Evolutionary conservation across 2,329 filamentous ascomycete species (phyloP).

Genomic region (Bipolaris gigantea): DNA sequence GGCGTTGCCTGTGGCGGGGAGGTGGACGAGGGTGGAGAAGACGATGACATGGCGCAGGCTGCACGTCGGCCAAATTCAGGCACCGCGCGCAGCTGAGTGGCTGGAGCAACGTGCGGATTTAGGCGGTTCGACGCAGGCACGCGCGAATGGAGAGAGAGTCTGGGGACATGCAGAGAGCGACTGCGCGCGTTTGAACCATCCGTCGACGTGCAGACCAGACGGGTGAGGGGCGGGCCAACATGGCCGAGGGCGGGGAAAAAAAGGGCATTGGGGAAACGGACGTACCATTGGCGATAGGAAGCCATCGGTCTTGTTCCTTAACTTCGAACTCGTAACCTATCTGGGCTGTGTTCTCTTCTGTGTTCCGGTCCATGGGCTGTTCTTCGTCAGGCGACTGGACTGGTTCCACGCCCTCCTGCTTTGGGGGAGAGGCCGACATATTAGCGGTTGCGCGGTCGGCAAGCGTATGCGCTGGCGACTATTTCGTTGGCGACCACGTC

Average conservation of each 20-base stretch:
- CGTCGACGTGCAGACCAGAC: conserved; percentile 44
- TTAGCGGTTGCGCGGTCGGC: conserved; percentile 41
- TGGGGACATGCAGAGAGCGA: conserved; percentile 48
- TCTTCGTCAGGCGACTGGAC: conserved; percentile 92
- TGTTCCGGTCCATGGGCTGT: conserved; percentile 85
- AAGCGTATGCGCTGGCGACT: conserved; percentile 54
- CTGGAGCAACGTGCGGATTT: conserved; percentile 27
- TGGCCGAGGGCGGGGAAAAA: conserved; percentile 38
- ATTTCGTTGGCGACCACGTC: conserved; percentile 46
- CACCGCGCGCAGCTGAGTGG: conserved; percentile 28
- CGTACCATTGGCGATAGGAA: conserved; percentile 99
- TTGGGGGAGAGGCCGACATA: conserved; percentile 91
- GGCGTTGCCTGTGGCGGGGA: conserved; percentile 37
- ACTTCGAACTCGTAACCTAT: conserved; percentile 94
- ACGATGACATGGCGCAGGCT: conserved; percentile 49
- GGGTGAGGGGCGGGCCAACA: conserved; percentile 36
- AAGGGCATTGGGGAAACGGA: conserved; percentile 48
- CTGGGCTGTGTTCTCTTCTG: conserved; percentile 73
- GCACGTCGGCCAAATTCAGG: conserved; percentile 46
- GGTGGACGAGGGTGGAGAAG: conserved; percentile 45
- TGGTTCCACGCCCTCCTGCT: conserved; percentile 86
- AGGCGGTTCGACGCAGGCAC: conserved; percentile 49
- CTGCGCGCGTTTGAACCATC: conserved; percentile 49
- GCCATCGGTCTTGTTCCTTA: conserved; percentile 99
- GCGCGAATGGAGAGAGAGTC: conserved; percentile 53